A percentile compares a stretch with the other conserved stretches of the same genome.
phyloP scores from a whole-genome alignment of 768 basidiomycete genomes.

The Postia placenta region DNA sequence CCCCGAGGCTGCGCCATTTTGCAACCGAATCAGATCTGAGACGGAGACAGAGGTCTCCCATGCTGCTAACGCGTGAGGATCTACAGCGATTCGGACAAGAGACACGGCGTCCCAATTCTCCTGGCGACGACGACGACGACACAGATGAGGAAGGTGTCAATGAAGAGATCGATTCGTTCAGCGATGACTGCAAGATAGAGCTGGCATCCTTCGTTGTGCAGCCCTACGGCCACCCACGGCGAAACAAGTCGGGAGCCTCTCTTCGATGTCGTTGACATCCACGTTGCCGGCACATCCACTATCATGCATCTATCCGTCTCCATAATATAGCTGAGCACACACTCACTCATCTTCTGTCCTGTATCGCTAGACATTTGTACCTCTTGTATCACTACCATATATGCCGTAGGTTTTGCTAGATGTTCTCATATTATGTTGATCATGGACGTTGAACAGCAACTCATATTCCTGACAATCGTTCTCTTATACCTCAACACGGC shows the following conservation, averaged over 20 bases:
- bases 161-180: background rate
- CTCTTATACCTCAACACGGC: no score
- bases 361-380: no score
- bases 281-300: no score
- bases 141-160: background rate
- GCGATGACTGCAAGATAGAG: background rate
- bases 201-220: background rate
- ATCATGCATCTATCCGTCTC: background rate
- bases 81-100: background rate
- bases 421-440: no score
- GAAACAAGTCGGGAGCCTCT: no score
- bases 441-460: no score
- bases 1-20: background rate
- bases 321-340: background rate
- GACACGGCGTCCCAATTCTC: background rate
- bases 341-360: no score
- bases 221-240: background rate
- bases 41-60: background rate
- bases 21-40: background rate
- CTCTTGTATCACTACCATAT: no score
- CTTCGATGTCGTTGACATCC: no score
- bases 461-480: no score
- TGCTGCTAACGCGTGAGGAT: background rate
- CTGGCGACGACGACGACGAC: background rate
- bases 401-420: no score